Conservation (phyloP, 164 flowering plant genomes). For the Akebia trifoliata region DNA sequence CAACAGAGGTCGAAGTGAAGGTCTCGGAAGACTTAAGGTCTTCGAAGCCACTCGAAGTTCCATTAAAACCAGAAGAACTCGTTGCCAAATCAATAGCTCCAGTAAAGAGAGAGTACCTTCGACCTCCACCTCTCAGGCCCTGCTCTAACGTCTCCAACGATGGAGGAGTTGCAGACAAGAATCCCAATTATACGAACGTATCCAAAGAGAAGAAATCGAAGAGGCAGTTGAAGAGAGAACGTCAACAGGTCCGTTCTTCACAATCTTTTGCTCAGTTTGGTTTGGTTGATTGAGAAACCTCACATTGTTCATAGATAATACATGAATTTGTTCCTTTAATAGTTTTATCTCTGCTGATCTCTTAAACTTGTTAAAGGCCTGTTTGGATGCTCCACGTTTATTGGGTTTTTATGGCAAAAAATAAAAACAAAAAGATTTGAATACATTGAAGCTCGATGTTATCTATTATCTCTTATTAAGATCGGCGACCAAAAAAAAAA, state of each 20-base stretch:
- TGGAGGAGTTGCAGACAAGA: constrained; percentile 8
- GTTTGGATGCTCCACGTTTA: no score
- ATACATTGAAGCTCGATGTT: no score
- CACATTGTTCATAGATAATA: background rate
- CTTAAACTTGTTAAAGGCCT: no score
- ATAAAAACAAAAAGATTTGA: no score
- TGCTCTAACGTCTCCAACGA: constrained; percentile 8
- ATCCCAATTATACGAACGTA: constrained; percentile 21
- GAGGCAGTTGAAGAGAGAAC: constrained; percentile 81
- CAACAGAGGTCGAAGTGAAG: constrained; percentile 11
- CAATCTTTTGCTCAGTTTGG: background rate
- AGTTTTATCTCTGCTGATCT: no score
- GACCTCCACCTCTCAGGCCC: constrained; percentile 59
- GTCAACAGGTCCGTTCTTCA: constrained; percentile 45
- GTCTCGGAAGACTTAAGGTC: background rate
- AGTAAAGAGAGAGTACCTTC: constrained; percentile 60
- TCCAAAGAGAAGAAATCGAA: constrained; percentile 77
- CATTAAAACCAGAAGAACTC: constrained; percentile 51
- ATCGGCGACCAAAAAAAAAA: no score
- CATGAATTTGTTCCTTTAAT: no score
- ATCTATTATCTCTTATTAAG: no score
- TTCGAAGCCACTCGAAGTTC: constrained; percentile 8
- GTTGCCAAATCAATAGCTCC: constrained; percentile 82
- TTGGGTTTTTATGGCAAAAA: no score
- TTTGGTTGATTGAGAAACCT: background rate